These are phyloP conservation scores for Hemileia vastatrix DNA, from an alignment of 1,284 basidiomycete genomes.

Conservation along the genomic window DNA sequence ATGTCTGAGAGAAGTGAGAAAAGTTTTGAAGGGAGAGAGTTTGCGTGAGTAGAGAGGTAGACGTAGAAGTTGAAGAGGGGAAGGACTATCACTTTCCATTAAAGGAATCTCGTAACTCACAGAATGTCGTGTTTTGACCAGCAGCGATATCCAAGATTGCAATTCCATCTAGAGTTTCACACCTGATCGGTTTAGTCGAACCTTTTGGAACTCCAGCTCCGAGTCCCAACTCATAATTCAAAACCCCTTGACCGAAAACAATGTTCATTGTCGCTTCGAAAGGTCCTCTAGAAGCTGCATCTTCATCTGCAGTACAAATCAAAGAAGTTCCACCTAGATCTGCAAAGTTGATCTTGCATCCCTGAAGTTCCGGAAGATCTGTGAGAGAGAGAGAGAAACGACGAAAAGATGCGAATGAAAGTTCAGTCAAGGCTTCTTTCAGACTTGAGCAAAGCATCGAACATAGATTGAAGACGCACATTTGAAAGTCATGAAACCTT, in stretches of 20 bases:
- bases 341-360: constrained; percentile 28
- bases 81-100: neutral
- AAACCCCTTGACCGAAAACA: neutral
- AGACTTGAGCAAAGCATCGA: neutral
- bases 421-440: neutral
- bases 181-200: constrained; percentile 68
- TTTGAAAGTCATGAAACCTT: constrained; percentile 31
- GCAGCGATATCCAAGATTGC: constrained; percentile 70
- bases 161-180: constrained; percentile 62
- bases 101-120: too few relatives aligned
- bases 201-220: constrained; percentile 72
- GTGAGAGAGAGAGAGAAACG: neutral
- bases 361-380: constrained; percentile 37
- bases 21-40: too few relatives aligned
- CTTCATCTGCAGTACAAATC: neutral
- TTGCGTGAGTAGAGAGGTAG: neutral
- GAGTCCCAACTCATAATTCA: constrained; percentile 68
- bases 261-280: neutral
- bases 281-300: neutral
- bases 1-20: too few relatives aligned
- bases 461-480: neutral
- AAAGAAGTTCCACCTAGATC: neutral
- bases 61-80: neutral
- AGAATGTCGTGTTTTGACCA: constrained; percentile 72
- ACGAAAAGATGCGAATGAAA: neutral